Percentiles rank a stretch among this genome's conserved stretches.
These are phyloP conservation scores for Alternaria gansuensis DNA, from an alignment of 2,329 filamentous ascomycete genomes.

Conservation along the genomic window DNA sequence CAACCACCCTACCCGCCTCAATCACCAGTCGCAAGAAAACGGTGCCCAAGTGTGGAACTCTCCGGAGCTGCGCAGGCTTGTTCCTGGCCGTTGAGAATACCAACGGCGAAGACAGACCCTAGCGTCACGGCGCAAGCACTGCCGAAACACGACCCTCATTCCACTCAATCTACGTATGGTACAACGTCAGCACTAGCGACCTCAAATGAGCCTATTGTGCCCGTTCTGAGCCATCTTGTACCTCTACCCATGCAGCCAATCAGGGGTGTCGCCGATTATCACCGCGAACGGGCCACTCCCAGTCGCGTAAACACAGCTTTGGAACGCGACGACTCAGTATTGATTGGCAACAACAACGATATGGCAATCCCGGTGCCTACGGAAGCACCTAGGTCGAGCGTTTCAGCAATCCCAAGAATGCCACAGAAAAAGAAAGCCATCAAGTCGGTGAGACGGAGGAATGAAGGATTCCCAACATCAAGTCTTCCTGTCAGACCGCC, in stretches of 20 bases:
- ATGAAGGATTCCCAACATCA: background rate
- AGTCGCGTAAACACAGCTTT: slow-evolving; percentile 15
- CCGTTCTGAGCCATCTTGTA: background rate
- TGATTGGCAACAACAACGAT: background rate
- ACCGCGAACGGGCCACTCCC: slow-evolving; percentile 22
- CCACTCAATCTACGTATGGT: background rate
- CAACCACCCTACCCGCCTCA: background rate
- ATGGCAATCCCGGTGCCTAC: slow-evolving; percentile 1
- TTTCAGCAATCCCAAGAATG: background rate
- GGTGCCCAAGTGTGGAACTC: background rate
- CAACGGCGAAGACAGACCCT: background rate
- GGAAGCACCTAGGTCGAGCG: background rate
- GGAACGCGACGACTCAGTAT: slow-evolving; percentile 10
- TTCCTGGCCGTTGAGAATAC: background rate
- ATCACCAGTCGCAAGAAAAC: background rate
- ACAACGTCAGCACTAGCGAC: background rate
- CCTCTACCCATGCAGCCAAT: slow-evolving; percentile 12
- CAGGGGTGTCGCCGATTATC: slow-evolving; percentile 16
- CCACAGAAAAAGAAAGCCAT: slow-evolving; percentile 15
- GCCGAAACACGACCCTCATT: background rate
- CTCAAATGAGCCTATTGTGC: background rate
- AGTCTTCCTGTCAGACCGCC: background rate
- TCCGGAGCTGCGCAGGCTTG: background rate
- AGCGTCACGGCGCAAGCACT: background rate
- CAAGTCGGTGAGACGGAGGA: slow-evolving; percentile 14